phyloP scores from a whole-genome alignment of 75 land plant species.

The Cupressus sempervirens region DNA sequence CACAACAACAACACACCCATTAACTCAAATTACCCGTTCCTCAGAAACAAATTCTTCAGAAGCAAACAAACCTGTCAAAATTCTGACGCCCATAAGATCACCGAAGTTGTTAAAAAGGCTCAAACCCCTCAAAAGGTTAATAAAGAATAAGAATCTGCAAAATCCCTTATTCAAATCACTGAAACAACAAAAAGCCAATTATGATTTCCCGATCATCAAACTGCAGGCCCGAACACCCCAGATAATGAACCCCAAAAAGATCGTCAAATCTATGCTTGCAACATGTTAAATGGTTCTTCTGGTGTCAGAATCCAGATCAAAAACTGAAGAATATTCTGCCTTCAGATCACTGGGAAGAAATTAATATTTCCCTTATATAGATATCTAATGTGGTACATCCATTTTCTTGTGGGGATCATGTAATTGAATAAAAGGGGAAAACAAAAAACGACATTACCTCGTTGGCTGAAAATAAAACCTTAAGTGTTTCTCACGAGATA shows the following conservation, averaged over 20 bases:
- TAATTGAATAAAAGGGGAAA: background rate
- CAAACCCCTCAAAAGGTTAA: background rate
- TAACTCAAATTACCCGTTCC: background rate
- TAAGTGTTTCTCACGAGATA: background rate
- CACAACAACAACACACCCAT: background rate
- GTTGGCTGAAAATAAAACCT: background rate
- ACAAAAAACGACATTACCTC: background rate
- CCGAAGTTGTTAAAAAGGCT: background rate
- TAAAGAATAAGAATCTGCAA: background rate
- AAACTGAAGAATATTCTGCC: background rate
- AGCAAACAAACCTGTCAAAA: background rate
- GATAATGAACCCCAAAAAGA: background rate
- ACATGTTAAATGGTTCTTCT: background rate
- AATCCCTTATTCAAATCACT: background rate
- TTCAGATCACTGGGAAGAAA: background rate
- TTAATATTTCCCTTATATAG: background rate
- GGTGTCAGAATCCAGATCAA: background rate
- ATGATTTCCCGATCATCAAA: background rate
- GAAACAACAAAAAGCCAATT: background rate
- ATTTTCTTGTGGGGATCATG: background rate
- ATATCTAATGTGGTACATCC: background rate
- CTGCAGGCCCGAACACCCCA: background rate
- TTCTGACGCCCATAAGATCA: background rate
- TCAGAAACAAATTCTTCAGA: background rate
- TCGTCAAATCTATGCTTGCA: background rate